A percentile compares a stretch with the other conserved stretches of the same genome.
Conservation (phyloP, 768 basidiomycete species). For the Cyclocybe cylindracea region DNA sequence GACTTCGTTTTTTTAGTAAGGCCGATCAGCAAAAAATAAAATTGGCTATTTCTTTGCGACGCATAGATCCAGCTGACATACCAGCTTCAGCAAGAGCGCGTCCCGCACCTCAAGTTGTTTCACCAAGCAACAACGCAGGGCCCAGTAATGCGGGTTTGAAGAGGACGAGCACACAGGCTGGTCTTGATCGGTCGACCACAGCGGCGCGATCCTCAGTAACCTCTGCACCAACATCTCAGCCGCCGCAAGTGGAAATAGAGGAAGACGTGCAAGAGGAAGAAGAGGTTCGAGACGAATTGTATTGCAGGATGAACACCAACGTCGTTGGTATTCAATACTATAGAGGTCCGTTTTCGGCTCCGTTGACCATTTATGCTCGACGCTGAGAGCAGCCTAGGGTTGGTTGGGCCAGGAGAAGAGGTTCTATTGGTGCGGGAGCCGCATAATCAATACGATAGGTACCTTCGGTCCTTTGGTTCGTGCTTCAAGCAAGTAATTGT, state of each 20-base stretch:
- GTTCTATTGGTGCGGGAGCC: conserved; percentile 71
- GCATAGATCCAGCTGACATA: conserved; percentile 58
- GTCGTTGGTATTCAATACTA: conserved; percentile 90
- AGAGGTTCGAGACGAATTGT: conserved; percentile 67
- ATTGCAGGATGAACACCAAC: conserved; percentile 55
- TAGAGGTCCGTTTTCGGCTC: conserved; percentile 40
- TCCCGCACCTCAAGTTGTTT: no score
- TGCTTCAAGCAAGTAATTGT: background rate
- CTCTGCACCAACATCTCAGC: conserved; percentile 7
- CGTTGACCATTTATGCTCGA: conserved; percentile 3
- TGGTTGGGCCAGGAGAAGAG: conserved; percentile 81
- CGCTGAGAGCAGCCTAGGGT: conserved; percentile 41
- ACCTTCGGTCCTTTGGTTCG: background rate
- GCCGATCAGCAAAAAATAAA: conserved; percentile 67
- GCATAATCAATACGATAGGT: conserved; percentile 68
- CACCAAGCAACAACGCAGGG: no score
- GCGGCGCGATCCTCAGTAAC: background rate
- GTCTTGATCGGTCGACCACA: conserved; percentile 8
- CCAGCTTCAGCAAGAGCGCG: conserved; percentile 42
- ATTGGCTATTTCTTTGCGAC: conserved; percentile 53
- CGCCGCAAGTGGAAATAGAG: conserved; percentile 44
- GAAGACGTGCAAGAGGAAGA: conserved; percentile 37
- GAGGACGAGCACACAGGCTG: conserved; percentile 37
- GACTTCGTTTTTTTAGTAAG: conserved; percentile 32
- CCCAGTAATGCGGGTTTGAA: conserved; percentile 23